These are phyloP conservation scores for Pyronema domesticum DNA, from an alignment of 495 filamentous ascomycete species.

Conservation along the genomic window DNA sequence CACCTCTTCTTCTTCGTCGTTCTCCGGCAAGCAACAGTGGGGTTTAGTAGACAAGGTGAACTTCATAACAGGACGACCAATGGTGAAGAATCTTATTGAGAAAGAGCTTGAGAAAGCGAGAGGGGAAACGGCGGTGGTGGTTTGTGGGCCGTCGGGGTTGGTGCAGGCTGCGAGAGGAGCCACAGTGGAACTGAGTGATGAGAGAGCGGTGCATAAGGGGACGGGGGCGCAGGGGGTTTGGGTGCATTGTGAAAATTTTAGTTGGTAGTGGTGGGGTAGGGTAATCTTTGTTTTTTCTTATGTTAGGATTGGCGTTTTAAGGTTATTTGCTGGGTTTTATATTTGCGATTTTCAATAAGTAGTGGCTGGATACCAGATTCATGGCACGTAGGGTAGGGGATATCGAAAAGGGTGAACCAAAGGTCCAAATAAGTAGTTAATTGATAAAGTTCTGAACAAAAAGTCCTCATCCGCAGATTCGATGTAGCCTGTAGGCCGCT, in stretches of 20 bases:
- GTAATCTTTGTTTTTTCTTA: constrained; percentile 1
- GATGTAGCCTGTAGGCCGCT: too few relatives aligned
- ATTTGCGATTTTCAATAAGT: too few relatives aligned
- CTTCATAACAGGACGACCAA: constrained; percentile 25
- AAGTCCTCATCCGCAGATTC: too few relatives aligned
- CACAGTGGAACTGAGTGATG: constrained; percentile 58
- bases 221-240: constrained; percentile 67
- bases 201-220: constrained; percentile 77
- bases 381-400: too few relatives aligned
- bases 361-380: too few relatives aligned
- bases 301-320: too few relatives aligned
- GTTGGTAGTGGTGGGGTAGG: constrained; percentile 12
- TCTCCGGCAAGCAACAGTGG: background rate
- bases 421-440: too few relatives aligned
- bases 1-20: constrained; percentile 15
- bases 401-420: too few relatives aligned
- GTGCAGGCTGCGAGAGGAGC: constrained; percentile 45
- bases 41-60: constrained; percentile 3
- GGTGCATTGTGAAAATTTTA: constrained; percentile 22
- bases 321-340: too few relatives aligned
- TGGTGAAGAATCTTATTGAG: constrained; percentile 31
- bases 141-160: constrained; percentile 57
- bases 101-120: constrained; percentile 49
- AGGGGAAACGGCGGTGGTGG: constrained; percentile 69
- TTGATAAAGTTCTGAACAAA: too few relatives aligned